Conservation (phyloP, 306 rosid species). For the barrel medic (Medicago truncatula) region DNA sequence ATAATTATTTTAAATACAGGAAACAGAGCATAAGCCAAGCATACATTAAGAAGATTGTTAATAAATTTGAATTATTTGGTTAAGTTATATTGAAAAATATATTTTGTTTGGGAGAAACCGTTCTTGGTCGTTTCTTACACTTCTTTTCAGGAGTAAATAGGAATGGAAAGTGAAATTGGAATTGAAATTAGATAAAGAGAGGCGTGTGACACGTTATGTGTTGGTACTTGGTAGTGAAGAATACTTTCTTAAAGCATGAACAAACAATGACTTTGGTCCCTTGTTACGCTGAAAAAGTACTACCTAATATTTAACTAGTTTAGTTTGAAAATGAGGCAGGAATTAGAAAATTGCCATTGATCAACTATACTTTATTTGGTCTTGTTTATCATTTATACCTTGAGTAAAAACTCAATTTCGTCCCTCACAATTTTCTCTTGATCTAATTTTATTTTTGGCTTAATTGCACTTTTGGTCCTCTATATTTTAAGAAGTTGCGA, state of each 20-base stretch:
- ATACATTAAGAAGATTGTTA: background rate
- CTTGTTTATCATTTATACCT: too few species aligned
- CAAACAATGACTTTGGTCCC: background rate
- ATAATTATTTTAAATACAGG: background rate
- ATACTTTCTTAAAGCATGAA: constrained; percentile 38
- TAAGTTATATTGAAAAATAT: background rate
- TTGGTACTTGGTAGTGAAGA: constrained; percentile 26
- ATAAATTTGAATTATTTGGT: background rate
- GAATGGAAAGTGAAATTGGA: constrained; percentile 44
- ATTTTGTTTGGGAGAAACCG: background rate
- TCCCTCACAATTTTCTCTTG: too few species aligned
- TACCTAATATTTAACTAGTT: background rate
- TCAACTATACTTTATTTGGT: too few species aligned
- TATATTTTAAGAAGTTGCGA: too few species aligned
- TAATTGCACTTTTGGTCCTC: too few species aligned
- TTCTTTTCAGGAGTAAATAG: constrained; percentile 31
- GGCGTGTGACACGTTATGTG: constrained; percentile 37
- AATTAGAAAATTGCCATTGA: background rate
- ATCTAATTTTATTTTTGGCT: too few species aligned
- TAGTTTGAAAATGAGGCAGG: background rate
- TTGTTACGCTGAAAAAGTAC: background rate
- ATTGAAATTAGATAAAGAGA: constrained; percentile 45
- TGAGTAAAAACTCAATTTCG: too few species aligned
- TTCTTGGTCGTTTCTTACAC: constrained; percentile 16
- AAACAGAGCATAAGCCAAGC: background rate